These are phyloP conservation scores for Camellia japonica DNA, from an alignment of 148 eudicot species.

Conservation along the genomic window DNA sequence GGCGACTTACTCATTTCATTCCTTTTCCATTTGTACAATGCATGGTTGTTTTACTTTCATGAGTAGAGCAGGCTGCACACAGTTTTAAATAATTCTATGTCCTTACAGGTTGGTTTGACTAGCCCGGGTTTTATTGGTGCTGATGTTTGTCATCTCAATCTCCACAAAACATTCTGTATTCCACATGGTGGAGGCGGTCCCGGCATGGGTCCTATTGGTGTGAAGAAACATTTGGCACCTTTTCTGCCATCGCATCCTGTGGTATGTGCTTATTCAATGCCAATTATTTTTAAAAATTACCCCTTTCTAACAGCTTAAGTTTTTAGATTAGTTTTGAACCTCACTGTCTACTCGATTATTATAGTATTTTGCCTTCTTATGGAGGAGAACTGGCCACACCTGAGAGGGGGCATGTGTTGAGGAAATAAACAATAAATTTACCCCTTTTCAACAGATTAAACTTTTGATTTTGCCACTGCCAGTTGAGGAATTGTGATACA, in stretches of 20 bases:
- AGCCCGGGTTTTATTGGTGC: slow-evolving; percentile 97
- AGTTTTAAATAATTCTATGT: background rate
- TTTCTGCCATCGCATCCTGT: slow-evolving; percentile 96
- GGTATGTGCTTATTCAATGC: slow-evolving; percentile 48
- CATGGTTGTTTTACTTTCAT: background rate
- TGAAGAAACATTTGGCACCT: slow-evolving; percentile 96
- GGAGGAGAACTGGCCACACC: too few species aligned
- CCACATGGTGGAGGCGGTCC: slow-evolving; percentile 99
- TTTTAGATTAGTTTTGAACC: too few species aligned
- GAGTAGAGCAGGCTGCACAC: background rate
- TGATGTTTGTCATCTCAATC: slow-evolving; percentile 98
- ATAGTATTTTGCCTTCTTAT: too few species aligned
- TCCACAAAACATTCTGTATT: slow-evolving; percentile 98
- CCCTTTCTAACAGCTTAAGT: too few species aligned
- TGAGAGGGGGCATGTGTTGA: too few species aligned
- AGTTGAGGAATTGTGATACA: background rate
- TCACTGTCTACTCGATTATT: too few species aligned
- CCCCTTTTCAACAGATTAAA: too few species aligned
- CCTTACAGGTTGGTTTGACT: slow-evolving; percentile 85
- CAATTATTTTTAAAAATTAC: background rate
- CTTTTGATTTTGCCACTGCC: background rate
- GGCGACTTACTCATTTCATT: too few species aligned
- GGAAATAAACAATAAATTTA: too few species aligned
- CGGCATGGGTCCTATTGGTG: slow-evolving; percentile 99
- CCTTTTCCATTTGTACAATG: background rate